Percentiles rank a stretch among this genome's conserved stretches.
Conservation (phyloP, 805 yeast genomes). For the Lipomyces sp. region DNA sequence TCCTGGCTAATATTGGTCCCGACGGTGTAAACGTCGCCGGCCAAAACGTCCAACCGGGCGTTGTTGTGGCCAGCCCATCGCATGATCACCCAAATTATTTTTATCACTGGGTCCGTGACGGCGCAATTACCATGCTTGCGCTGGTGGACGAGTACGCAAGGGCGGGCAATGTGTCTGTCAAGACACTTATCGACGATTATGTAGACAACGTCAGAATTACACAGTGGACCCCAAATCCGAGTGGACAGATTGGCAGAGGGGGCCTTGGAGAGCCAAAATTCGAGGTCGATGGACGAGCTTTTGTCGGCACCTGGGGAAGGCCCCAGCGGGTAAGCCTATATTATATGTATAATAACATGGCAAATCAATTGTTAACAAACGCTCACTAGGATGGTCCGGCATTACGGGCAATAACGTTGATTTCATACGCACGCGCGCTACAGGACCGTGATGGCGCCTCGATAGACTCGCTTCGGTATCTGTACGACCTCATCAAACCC, state of each 20-base stretch:
- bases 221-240: constrained; percentile 70
- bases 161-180: constrained; percentile 40
- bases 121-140: constrained; percentile 70
- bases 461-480: constrained; percentile 50
- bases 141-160: constrained; percentile 63
- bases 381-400: constrained; percentile 80
- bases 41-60: constrained; percentile 62
- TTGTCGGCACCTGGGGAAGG: constrained; percentile 80
- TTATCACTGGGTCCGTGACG: constrained; percentile 89
- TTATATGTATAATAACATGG: neutral
- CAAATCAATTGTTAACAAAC: neutral
- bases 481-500: constrained; percentile 58
- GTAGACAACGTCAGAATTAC: constrained; percentile 60
- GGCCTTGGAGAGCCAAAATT: constrained; percentile 94
- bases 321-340: constrained; percentile 66
- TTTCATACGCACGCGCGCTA: constrained; percentile 58
- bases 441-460: constrained; percentile 41
- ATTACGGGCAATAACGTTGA: constrained; percentile 68
- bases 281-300: constrained; percentile 65
- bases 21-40: constrained; percentile 43
- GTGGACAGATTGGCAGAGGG: constrained; percentile 58
- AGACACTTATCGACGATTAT: constrained; percentile 58
- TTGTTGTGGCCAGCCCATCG: constrained; percentile 86
- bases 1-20: constrained; percentile 64
- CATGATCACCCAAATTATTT: constrained; percentile 72